A percentile compares a stretch with the other conserved stretches of the same genome.
These are phyloP conservation scores for Penicillium canariense DNA, from an alignment of 495 filamentous ascomycete genomes.

Conservation along the genomic window DNA sequence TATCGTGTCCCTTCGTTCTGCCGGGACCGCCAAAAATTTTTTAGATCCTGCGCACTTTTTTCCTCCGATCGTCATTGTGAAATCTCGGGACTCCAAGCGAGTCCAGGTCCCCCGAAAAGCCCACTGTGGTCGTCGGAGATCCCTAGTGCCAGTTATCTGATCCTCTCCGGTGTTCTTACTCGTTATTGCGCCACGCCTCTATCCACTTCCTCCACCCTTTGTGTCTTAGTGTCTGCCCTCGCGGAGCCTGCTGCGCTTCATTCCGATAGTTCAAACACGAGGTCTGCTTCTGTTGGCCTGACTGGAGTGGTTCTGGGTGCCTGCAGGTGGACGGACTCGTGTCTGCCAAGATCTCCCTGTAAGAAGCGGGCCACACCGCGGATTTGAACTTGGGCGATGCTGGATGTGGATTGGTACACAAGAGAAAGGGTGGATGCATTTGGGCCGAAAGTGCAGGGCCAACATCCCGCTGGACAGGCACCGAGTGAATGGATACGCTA, in stretches of 20 bases:
- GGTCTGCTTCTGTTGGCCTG: slow-evolving; percentile 2
- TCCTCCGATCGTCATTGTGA: slow-evolving; percentile 1
- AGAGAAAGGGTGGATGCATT: background rate
- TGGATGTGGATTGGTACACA: background rate
- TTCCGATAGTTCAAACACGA: slow-evolving; percentile 10
- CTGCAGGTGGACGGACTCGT: slow-evolving; percentile 5
- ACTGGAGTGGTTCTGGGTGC: background rate
- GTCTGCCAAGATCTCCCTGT: slow-evolving; percentile 4
- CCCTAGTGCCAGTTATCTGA: slow-evolving; percentile 30
- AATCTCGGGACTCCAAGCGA: slow-evolving; percentile 9
- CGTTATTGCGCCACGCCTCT: slow-evolving; percentile 16
- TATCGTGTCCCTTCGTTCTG: background rate
- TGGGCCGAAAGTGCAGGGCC: background rate
- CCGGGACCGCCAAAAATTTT: background rate
- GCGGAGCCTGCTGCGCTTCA: slow-evolving; percentile 5
- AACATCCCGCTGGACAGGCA: no score
- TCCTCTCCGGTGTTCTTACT: slow-evolving; percentile 26
- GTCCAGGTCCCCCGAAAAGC: slow-evolving; percentile 8
- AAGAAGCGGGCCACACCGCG: slow-evolving; percentile 6
- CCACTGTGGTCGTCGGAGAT: slow-evolving; percentile 9
- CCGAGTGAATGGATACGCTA: background rate
- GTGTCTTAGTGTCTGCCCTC: slow-evolving; percentile 14
- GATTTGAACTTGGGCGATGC: background rate
- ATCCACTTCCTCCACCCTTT: slow-evolving; percentile 32
- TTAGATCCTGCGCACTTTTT: background rate